phyloP scores from a whole-genome alignment of 2,329 filamentous ascomycete genomes.

The Paraphoma sp. region DNA sequence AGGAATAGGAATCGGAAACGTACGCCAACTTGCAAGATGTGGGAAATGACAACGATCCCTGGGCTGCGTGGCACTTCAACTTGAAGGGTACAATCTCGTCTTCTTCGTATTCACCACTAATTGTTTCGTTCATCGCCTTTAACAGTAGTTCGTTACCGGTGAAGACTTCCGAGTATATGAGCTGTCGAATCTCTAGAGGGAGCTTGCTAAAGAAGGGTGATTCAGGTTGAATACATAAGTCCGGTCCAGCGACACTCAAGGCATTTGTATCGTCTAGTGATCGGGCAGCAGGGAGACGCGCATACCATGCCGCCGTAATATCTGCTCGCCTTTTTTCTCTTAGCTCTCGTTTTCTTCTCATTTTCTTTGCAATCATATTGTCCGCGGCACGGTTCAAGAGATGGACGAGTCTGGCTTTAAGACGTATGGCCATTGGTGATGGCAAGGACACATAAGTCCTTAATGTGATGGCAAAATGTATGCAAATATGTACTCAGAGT shows the following conservation, averaged over 20 bases:
- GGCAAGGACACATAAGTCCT: no score
- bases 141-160: background rate
- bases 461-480: no score
- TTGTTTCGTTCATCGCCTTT: no score
- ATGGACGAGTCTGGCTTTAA: no score
- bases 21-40: conserved; percentile 4
- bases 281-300: background rate
- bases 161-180: background rate
- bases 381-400: no score
- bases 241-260: background rate
- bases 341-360: background rate
- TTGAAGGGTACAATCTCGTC: no score
- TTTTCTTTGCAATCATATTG: background rate
- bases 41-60: background rate
- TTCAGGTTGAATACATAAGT: background rate
- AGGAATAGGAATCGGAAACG: background rate
- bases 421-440: no score
- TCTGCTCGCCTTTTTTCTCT: background rate
- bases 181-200: background rate
- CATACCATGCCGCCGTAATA: background rate
- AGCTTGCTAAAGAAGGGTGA: background rate
- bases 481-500: no score
- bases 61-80: background rate
- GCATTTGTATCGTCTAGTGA: background rate
- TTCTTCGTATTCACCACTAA: no score